These are phyloP conservation scores for Boletus subparvulus DNA, from an alignment of 768 basidiomycete species.

Conservation along the genomic window DNA sequence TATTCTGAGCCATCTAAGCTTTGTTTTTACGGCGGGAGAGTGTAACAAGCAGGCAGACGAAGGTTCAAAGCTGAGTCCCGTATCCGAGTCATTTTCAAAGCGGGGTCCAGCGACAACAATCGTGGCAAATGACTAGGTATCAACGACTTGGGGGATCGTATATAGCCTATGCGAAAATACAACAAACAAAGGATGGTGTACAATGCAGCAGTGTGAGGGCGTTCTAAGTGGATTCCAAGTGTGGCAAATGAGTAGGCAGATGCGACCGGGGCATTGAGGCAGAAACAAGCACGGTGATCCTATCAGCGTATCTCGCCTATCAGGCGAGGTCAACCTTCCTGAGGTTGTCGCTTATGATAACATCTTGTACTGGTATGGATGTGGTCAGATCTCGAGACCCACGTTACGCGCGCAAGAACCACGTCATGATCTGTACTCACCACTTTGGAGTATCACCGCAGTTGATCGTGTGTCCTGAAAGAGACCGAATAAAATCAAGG, in stretches of 20 bases:
- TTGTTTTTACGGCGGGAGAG: no score
- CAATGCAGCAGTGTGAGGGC: neutral
- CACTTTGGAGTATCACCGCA: conserved; percentile 55
- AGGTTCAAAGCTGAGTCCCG: no score
- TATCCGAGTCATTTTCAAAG: no score
- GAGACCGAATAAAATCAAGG: neutral
- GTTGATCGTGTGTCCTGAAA: conserved; percentile 61
- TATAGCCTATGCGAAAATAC: conserved; percentile 10
- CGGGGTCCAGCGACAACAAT: neutral
- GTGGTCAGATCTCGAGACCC: conserved; percentile 4
- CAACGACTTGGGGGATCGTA: conserved; percentile 4
- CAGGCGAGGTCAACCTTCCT: conserved; percentile 48
- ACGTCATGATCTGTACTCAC: conserved; percentile 34
- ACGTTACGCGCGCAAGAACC: neutral
- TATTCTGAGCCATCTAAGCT: neutral
- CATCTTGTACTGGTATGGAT: conserved; percentile 56
- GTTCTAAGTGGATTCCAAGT: conserved; percentile 16
- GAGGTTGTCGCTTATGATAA: conserved; percentile 61
- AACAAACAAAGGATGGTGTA: neutral
- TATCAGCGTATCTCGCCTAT: conserved; percentile 3
- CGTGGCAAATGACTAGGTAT: conserved; percentile 2
- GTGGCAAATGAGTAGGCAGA: neutral
- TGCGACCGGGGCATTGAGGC: neutral
- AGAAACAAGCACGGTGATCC: neutral
- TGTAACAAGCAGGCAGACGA: no score